These are phyloP conservation scores for Xylariaceae sp. DNA, from an alignment of 2,329 filamentous ascomycete genomes.

Conservation along the genomic window DNA sequence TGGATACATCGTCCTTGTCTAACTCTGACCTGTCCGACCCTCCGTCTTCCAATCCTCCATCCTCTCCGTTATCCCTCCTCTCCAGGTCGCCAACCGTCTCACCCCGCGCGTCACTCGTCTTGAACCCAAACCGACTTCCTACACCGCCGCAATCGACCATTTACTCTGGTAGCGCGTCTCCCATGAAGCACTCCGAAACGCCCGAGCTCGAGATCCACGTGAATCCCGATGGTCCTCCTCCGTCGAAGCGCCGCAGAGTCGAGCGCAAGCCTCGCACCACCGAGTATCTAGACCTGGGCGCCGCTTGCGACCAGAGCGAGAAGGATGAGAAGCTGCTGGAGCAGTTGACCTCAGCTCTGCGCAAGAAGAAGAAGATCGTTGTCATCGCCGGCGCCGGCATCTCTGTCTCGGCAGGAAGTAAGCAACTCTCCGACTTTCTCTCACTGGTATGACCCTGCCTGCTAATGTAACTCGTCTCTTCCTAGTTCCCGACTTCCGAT, in stretches of 20 bases:
- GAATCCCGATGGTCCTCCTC: slow-evolving; percentile 53
- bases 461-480: slow-evolving; percentile 10
- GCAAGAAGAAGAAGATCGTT: slow-evolving; percentile 91
- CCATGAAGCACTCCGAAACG: slow-evolving; percentile 36
- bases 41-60: slow-evolving; percentile 34
- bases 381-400: slow-evolving; percentile 95
- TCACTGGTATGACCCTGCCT: slow-evolving; percentile 14
- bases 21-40: slow-evolving; percentile 24
- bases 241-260: slow-evolving; percentile 68
- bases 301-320: slow-evolving; percentile 39
- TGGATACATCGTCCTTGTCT: slow-evolving; percentile 19
- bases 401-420: slow-evolving; percentile 83
- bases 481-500: slow-evolving; percentile 88
- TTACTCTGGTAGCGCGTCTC: slow-evolving; percentile 43
- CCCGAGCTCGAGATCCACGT: slow-evolving; percentile 32
- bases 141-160: slow-evolving; percentile 42
- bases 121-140: slow-evolving; percentile 40
- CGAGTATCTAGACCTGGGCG: slow-evolving; percentile 67
- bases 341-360: slow-evolving; percentile 64
- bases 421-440: slow-evolving; percentile 9
- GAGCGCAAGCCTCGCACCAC: slow-evolving; percentile 61
- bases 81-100: slow-evolving; percentile 46
- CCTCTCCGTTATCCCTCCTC: slow-evolving; percentile 47
- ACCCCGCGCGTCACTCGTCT: slow-evolving; percentile 26
- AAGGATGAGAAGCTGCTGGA: slow-evolving; percentile 55